Conservation (phyloP, 345 rosid species). For the Gossypium ekmanianum region DNA sequence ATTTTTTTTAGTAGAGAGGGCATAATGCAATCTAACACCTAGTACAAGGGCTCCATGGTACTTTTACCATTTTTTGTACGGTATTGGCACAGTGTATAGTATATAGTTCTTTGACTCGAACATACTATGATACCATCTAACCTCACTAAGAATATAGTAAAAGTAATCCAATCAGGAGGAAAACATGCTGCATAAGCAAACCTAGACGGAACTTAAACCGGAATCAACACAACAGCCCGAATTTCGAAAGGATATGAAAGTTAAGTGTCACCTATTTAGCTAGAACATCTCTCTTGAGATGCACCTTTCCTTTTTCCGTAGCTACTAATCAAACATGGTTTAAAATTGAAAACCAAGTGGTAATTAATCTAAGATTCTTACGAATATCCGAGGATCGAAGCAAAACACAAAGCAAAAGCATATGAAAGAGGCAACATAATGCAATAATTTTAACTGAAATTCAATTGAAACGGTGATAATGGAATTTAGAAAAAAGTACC, state of each 20-base stretch:
- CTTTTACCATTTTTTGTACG: too few relatives aligned
- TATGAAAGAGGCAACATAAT: neutral
- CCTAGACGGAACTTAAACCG: neutral
- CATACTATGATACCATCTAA: neutral
- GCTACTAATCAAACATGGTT: neutral
- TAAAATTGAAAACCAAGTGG: neutral
- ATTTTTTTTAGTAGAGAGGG: too few relatives aligned
- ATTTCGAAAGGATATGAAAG: neutral
- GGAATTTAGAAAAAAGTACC: neutral
- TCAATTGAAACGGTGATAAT: neutral
- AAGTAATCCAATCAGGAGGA: neutral
- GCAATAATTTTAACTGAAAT: neutral
- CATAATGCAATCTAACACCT: too few relatives aligned
- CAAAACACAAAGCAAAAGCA: constrained; percentile 7
- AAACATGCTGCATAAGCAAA: neutral
- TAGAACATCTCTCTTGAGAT: neutral
- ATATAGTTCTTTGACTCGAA: neutral
- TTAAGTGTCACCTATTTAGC: neutral
- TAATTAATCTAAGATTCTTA: neutral
- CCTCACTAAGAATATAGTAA: neutral
- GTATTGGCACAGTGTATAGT: neutral
- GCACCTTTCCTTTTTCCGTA: neutral
- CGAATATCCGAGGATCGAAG: neutral
- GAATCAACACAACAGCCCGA: neutral
- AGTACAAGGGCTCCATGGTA: too few relatives aligned